Base-by-base conservation (phyloP, 2,329 filamentous ascomycete species). In the Talaromyces sp. region DNA sequence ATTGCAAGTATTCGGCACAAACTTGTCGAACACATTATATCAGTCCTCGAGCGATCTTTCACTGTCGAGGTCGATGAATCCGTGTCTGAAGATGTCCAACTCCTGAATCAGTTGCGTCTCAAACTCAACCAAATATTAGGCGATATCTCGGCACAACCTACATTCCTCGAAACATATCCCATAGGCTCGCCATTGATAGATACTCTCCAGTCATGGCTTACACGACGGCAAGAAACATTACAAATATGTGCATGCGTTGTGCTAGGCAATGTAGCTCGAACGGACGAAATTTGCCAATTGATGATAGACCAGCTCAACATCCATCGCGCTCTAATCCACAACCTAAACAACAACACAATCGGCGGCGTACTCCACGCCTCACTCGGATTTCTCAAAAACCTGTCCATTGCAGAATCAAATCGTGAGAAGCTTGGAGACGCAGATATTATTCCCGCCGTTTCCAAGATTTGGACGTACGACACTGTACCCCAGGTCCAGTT, bases 381-480 rank as follows among this genome's bases (percentile, higher is more conserved):
- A 0, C 75, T 82, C 11, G 79, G 81, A 7, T 81, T 82, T 56
- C 69, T 83, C 47, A 83, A 82, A 65, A 83, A 83, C 63, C 71
- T 83, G 10, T 78, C 79, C 9, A 79, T 82, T 60, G 75, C 79
- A 22, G 72, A 74, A 45, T 71, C 78, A n/a, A 81, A 83, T 65
- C 75, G 76, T 58, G 64, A 71, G 39, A 66, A 68, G 50, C 70
- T 83, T 24, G 78, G 76, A 9, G 71, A 76, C 39, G 76, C 76
- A 22, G 78, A 76, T 14, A 73, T 78, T 19, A 73, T 82, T 35
- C 71, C 75, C 65, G 74, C 76, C 7, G 68, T 80, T 27, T 76
- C 78, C 35, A 72, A 70, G 22, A 67, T 81, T 54, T 80, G 79
- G 76, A 71, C 68, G 7, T 77, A 78, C 64, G 76, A 81, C 41